A percentile compares a stretch with the other conserved stretches of the same genome.
phyloP scores from a whole-genome alignment of 129 eudicot genomes.

The Silybum marianum region DNA sequence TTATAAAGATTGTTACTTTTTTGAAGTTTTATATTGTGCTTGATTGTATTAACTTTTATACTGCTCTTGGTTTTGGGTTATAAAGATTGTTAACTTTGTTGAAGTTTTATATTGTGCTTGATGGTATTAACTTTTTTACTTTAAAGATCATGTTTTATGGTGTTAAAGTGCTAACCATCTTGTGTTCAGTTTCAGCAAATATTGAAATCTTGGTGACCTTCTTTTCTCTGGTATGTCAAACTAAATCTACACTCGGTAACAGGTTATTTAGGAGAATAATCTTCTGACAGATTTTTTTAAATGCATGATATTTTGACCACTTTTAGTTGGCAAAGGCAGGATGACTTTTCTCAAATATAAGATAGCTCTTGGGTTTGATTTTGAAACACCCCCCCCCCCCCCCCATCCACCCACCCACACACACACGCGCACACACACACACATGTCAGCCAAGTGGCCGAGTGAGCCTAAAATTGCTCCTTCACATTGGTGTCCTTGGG shows the following conservation, averaged over 20 bases:
- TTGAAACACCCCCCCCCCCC: too few relatives aligned
- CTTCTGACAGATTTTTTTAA: too few relatives aligned
- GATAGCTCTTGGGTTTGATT: too few relatives aligned
- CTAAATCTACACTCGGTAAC: too few relatives aligned
- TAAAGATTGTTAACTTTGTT: conserved; percentile 10
- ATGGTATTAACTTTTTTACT: not conserved
- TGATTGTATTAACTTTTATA: not conserved
- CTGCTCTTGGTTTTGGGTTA: not conserved
- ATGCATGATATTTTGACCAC: too few relatives aligned
- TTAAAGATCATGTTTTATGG: not conserved
- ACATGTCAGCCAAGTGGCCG: too few relatives aligned
- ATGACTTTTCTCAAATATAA: too few relatives aligned
- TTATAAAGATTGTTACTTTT: not conserved
- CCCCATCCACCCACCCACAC: too few relatives aligned
- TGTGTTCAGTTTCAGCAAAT: conserved; percentile 1
- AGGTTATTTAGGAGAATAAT: too few relatives aligned
- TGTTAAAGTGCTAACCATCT: not conserved
- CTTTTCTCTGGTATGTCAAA: not conserved
- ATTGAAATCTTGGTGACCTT: not conserved
- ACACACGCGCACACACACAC: too few relatives aligned
- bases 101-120: conserved; percentile 1
- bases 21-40: not conserved
- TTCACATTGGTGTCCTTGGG: too few relatives aligned
- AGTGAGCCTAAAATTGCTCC: too few relatives aligned
- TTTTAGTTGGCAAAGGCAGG: not conserved